Evolutionary conservation across 139 green algal species (phyloP), one percentile per base, ranked within the genome.

Genomic region (Chlorella sp.): DNA sequence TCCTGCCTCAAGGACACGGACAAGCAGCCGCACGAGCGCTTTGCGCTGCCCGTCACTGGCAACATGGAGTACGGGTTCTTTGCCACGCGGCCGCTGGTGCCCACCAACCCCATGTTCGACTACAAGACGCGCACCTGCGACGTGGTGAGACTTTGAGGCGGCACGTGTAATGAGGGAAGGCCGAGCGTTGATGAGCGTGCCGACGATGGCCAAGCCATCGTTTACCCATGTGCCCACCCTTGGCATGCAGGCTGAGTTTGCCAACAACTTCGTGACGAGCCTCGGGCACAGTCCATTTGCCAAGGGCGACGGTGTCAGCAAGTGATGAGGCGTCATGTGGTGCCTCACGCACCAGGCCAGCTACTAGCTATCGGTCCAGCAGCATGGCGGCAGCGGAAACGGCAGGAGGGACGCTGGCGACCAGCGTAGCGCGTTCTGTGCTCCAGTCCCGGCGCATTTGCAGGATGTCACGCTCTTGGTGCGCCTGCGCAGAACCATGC

Each of bases 31-130:
- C 36, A 36, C 5, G 71, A 89, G 35, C 63, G 77, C 0, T 83
- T 75, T 51, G 67, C 71, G 22, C 80, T 91, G 33, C 86, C 86
- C 2, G 36, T 83, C n/a, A 89, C 84, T 10, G 70, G 49, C 26
- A 91, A 83, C 51, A 81, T 82, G 76, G 82, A 89, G 33, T 88
- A 88, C 51, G 86, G 86, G 20, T 89, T 88, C 70, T 84, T 78
- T 31, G 34, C 62, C 55, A 60, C 35, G 17, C 72, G 62, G 49
- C 74, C 72, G 31, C 31, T 77, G 63, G 62, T 74, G 33, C 24
- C 30, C 0, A 14, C 73, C 33, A 85, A 85, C 72, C 71, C 76
- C 31, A 83, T 84, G 83, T 91, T 91, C 60, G 60, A 85, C 30
- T 76, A 91, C 64, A 81, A 77, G 51, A 55, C 42, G 10, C 10